A percentile compares a stretch with the other conserved stretches of the same genome.
Conservation (phyloP, 495 filamentous ascomycete genomes). For the Aspergillus kassunensis region DNA sequence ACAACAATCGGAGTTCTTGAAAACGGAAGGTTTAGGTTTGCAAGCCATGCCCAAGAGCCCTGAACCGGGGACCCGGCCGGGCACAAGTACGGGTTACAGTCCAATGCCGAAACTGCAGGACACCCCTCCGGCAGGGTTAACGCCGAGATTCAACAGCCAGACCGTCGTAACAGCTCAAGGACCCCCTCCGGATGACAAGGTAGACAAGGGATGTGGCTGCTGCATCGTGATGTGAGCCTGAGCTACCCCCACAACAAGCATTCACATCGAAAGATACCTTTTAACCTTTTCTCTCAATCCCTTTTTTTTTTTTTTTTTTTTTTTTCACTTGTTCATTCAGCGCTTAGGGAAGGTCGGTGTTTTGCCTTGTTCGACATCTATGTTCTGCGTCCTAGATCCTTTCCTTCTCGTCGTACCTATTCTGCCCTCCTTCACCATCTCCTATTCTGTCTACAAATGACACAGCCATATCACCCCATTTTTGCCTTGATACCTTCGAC, state of each 20-base stretch:
- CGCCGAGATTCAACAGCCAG: slow-evolving; percentile 33
- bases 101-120: slow-evolving; percentile 51
- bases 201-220: slow-evolving; percentile 47
- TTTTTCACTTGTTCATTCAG: slow-evolving; percentile 28
- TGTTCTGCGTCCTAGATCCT: slow-evolving; percentile 26
- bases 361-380: slow-evolving; percentile 31
- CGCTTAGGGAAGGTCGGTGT: slow-evolving; percentile 27
- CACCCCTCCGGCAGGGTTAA: slow-evolving; percentile 33
- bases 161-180: slow-evolving; percentile 36
- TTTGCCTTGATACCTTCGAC: slow-evolving; percentile 9
- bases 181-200: slow-evolving; percentile 25
- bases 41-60: slow-evolving; percentile 26
- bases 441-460: slow-evolving; percentile 7
- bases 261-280: slow-evolving; percentile 1
- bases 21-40: slow-evolving; percentile 8
- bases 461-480: slow-evolving; percentile 7
- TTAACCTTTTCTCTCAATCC: no score
- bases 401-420: slow-evolving; percentile 14
- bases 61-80: slow-evolving; percentile 33
- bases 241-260: background rate
- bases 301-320: slow-evolving; percentile 16
- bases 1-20: background rate
- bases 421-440: slow-evolving; percentile 5
- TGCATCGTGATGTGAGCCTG: slow-evolving; percentile 51
- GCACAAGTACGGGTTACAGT: slow-evolving; percentile 45